Conservation (phyloP, 495 filamentous ascomycete species). For the Glutinoglossum americanum region DNA sequence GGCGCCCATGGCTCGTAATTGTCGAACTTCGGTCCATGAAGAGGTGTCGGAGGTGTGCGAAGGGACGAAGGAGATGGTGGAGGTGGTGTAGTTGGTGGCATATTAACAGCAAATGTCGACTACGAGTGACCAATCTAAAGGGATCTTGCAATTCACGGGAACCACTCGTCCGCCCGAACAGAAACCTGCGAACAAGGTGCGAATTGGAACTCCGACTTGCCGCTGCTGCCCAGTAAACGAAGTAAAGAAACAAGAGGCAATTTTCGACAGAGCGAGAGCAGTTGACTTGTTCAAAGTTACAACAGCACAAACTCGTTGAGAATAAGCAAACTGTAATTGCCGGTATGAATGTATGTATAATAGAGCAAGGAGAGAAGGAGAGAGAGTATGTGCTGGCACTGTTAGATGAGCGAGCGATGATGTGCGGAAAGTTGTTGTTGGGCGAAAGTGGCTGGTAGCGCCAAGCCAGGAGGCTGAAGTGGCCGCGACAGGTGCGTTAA, state of each 20-base stretch:
- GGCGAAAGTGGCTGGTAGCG: background rate
- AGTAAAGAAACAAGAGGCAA: background rate
- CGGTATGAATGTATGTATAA: background rate
- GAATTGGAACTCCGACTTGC: background rate
- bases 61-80: slow-evolving; percentile 8
- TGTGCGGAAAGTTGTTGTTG: background rate
- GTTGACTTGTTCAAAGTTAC: background rate
- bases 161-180: background rate
- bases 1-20: slow-evolving; percentile 47
- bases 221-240: background rate
- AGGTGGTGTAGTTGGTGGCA: background rate
- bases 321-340: background rate
- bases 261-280: background rate
- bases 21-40: slow-evolving; percentile 45
- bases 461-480: slow-evolving; percentile 1
- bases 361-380: background rate
- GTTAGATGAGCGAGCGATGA: background rate
- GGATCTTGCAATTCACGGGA: background rate
- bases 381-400: background rate
- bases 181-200: background rate
- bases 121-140: background rate
- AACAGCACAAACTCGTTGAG: background rate
- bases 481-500: no score
- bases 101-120: background rate
- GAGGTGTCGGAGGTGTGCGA: slow-evolving; percentile 51